These are phyloP conservation scores for Termitomyces sp. DNA, from an alignment of 768 basidiomycete genomes.

Conservation along the genomic window DNA sequence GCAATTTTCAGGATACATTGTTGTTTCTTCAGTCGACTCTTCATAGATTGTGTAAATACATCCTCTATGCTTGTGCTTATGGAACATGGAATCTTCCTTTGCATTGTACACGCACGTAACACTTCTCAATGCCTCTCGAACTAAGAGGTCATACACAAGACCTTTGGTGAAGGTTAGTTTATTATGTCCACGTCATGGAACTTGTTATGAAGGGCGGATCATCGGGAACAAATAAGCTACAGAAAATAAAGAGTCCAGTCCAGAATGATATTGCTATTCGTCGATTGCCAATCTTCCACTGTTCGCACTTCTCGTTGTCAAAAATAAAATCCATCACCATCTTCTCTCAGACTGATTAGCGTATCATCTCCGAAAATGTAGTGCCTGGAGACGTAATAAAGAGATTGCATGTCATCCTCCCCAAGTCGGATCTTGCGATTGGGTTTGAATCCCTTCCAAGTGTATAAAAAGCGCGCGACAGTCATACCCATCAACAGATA, in stretches of 20 bases:
- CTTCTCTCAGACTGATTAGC: constrained; percentile 8
- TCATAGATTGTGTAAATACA: not conserved
- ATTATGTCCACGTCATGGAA: too few species aligned
- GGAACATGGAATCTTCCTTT: not conserved
- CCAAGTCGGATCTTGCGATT: constrained; percentile 31
- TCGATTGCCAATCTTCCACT: not conserved
- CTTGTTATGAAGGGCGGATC: not conserved
- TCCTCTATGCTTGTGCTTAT: not conserved
- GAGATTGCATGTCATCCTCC: constrained; percentile 31
- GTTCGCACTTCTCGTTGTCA: not conserved
- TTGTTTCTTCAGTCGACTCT: not conserved
- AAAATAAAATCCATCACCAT: constrained; percentile 8
- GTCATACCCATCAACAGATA: constrained; percentile 19
- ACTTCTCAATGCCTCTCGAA: not conserved
- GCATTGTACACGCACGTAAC: not conserved
- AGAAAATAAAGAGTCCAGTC: not conserved
- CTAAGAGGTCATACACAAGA: too few species aligned
- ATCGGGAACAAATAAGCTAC: not conserved
- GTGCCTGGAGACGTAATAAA: constrained; percentile 22
- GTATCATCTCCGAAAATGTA: constrained; percentile 3
- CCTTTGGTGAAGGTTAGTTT: too few species aligned
- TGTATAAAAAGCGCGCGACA: constrained; percentile 21
- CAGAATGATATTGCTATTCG: not conserved
- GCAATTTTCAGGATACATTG: not conserved
- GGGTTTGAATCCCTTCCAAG: constrained; percentile 32